Evolutionary conservation across 768 basidiomycete genomes (phyloP), one percentile per base, ranked within the genome.

Genomic region (Pilatotrama ljubarskyi): DNA sequence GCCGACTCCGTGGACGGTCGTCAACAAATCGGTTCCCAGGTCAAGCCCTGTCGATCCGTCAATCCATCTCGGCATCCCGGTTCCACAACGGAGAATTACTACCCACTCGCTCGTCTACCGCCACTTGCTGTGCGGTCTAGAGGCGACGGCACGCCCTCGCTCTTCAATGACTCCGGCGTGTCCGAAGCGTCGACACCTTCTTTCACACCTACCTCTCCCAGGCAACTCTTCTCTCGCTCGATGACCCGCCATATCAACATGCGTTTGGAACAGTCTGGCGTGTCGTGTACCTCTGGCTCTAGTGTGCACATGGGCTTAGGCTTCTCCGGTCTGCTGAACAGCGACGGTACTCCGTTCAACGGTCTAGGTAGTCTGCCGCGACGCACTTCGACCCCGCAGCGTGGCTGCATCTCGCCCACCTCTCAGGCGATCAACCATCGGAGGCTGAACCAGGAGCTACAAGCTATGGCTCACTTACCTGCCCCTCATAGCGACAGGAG

Each of bases 341-440:
- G 46, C 20, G 58, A 66, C 40, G 66, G 63, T 10, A 52, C 63
- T 11, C 58, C 53, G 0, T 66, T 66, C 44, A 51, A 61, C 24
- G 65, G 66, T 1, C 58, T 66, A 9, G 66, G 66, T 13, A 44
- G 26, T 17, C 57, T 64, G 22, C 60, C 60, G 1, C 54, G 56
- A 43, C 51, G 37, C 13, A 43, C 38, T 1, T 56, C 55, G 1
- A 48, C 50, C 14, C 44, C 44, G 9, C 37, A 35, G 13, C 20
- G 47, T 18, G 40, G 6, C 14, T 25, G 20, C 22, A 14, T 25
- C 11, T 54, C 59, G 6, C 53, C 47, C 5, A 42, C 42, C 2
- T 42, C 51, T 18, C 50, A 32, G 9, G 41, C 22, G 20, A 14
- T 37, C 37, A 3, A 2, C 46, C 41, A 42, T 15, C 46, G 46